Evolutionary conservation across 495 filamentous ascomycete species (phyloP).

Genomic region (Xylaria bambusicola): DNA sequence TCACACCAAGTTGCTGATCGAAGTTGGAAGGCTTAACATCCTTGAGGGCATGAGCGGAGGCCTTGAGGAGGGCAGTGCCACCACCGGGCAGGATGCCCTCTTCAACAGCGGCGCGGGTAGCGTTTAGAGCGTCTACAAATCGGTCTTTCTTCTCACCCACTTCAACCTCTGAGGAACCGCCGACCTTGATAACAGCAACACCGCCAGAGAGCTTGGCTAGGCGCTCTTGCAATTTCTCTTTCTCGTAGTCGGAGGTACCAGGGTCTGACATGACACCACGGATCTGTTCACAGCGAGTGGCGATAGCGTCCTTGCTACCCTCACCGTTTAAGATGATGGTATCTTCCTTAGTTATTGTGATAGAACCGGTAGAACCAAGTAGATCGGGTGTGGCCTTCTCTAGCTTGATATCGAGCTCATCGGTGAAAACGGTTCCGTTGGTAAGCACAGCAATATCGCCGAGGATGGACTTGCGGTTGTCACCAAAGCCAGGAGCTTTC

Average conservation of each 20-base stretch:
- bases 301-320: slow-evolving; percentile 89
- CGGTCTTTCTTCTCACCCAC: slow-evolving; percentile 99
- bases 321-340: slow-evolving; percentile 98
- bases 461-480: slow-evolving; percentile 99
- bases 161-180: slow-evolving; percentile 95
- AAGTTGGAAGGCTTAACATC: slow-evolving; percentile 89
- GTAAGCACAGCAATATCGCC: slow-evolving; percentile 94
- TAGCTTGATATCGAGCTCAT: slow-evolving; percentile 97
- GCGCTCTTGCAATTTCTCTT: slow-evolving; percentile 99
- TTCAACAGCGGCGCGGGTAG: slow-evolving; percentile 97
- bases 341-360: slow-evolving; percentile 99
- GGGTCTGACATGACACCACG: slow-evolving; percentile 94
- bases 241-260: slow-evolving; percentile 95
- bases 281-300: slow-evolving; percentile 98
- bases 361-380: slow-evolving; percentile 94
- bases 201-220: slow-evolving; percentile 98
- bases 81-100: slow-evolving; percentile 98
- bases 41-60: slow-evolving; percentile 82
- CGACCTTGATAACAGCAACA: slow-evolving; percentile 99
- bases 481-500: slow-evolving; percentile 98
- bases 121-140: slow-evolving; percentile 96
- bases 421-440: slow-evolving; percentile 95
- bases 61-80: slow-evolving; percentile 97
- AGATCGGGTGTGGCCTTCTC: slow-evolving; percentile 95
- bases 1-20: slow-evolving; percentile 97